Evolutionary conservation across 306 rosid genomes (phyloP).

Genomic region (Corylus avellana): DNA sequence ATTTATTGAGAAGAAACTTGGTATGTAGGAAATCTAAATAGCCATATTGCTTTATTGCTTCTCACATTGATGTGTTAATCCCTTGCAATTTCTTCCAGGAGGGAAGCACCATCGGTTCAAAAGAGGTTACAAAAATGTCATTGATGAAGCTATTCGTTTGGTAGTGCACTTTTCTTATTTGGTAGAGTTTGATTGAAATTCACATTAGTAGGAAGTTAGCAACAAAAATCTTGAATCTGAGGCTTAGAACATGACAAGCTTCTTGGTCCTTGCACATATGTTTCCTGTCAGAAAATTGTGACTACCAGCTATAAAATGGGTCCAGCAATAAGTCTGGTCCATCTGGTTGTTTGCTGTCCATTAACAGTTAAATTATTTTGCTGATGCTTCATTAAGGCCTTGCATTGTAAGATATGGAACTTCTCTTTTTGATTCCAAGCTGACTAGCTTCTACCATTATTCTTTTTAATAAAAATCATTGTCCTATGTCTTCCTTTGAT

Average conservation of each 20-base stretch:
- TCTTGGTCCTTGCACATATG: neutral
- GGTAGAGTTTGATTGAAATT: conserved; percentile 6
- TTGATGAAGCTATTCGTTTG: conserved; percentile 94
- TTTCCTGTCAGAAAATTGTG: neutral
- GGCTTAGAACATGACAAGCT: neutral
- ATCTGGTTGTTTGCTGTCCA: neutral
- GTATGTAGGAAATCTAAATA: conserved; percentile 43
- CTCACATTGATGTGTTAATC: conserved; percentile 2
- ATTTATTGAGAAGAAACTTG: conserved; percentile 91
- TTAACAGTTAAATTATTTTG: neutral
- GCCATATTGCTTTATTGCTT: neutral
- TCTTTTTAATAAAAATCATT: neutral
- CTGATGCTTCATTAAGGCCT: neutral
- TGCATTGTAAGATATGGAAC: neutral
- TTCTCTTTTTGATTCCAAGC: neutral
- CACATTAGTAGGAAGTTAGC: conserved; percentile 11
- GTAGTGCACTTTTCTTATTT: conserved; percentile 39
- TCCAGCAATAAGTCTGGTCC: neutral
- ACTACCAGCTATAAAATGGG: neutral
- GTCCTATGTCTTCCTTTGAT: neutral
- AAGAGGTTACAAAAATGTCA: conserved; percentile 98
- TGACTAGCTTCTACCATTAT: conserved; percentile 12
- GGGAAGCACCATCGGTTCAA: conserved; percentile 95
- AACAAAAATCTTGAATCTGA: neutral
- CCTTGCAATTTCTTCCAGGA: conserved; percentile 49